Percentiles rank a stretch among this genome's conserved stretches.
Evolutionary conservation across 345 rosid species (phyloP).

Genomic region (Melaleuca alternifolia): DNA sequence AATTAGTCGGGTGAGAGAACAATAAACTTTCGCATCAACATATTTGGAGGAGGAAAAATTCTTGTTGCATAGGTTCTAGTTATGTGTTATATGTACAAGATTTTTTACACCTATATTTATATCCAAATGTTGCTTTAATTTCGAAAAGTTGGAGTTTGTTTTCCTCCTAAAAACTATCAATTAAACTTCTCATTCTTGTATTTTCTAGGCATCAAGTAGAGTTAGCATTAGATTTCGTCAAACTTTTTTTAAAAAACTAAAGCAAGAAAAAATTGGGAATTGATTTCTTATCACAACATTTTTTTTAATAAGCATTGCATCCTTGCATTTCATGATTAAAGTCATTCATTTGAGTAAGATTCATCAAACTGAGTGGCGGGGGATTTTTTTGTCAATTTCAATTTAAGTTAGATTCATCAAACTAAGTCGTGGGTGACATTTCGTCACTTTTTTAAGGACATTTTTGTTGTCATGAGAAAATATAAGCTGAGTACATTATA

Average conservation of each 20-base stretch:
- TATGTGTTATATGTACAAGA: neutral
- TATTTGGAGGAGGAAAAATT: neutral
- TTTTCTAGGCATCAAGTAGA: neutral
- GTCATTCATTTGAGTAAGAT: neutral
- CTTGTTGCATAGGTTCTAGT: neutral
- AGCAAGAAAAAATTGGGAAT: neutral
- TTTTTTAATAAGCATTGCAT: too few species aligned
- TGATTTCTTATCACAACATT: neutral
- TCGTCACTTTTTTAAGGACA: neutral
- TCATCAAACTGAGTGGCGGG: neutral
- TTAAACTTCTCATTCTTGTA: neutral
- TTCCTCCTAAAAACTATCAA: neutral
- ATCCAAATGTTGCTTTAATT: neutral
- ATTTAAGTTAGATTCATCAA: too few species aligned
- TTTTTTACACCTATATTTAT: neutral
- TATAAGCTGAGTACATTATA: neutral
- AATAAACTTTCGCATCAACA: neutral
- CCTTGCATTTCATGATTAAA: neutral
- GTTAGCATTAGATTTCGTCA: neutral
- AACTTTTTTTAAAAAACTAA: neutral
- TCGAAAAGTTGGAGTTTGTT: neutral
- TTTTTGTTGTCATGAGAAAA: neutral
- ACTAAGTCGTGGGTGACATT: neutral
- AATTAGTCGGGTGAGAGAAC: neutral
- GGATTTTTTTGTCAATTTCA: too few species aligned